phyloP scores from a whole-genome alignment of 2,329 filamentous ascomycete genomes.

The Truncatella angustata region DNA sequence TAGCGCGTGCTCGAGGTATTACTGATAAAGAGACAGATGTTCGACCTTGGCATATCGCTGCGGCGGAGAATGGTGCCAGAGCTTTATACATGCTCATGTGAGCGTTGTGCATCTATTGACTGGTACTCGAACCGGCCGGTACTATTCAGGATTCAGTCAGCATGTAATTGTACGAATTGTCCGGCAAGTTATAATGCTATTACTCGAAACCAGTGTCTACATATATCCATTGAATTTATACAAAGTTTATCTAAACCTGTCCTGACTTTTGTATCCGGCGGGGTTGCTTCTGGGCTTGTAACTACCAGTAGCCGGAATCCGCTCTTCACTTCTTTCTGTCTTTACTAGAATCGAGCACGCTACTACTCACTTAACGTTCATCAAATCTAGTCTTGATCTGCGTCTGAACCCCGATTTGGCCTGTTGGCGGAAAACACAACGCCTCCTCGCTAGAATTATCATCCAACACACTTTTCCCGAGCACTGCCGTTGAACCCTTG shows the following conservation, averaged over 20 bases:
- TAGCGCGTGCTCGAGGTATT: conserved; percentile 66
- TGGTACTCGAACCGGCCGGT: too few relatives aligned
- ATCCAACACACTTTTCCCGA: conserved; percentile 1
- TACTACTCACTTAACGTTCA: background rate
- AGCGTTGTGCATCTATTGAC: conserved; percentile 17
- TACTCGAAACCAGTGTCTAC: too few relatives aligned
- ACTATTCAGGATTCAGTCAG: background rate
- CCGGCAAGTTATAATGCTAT: too few relatives aligned
- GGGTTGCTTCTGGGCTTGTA: too few relatives aligned
- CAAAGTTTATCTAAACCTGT: background rate
- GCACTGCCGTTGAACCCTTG: background rate
- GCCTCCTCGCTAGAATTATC: conserved; percentile 13
- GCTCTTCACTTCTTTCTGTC: too few relatives aligned
- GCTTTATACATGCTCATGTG: conserved; percentile 65
- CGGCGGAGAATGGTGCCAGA: conserved; percentile 65
- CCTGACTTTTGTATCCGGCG: too few relatives aligned
- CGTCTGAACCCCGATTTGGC: conserved; percentile 11
- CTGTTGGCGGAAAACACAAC: conserved; percentile 4
- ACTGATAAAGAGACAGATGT: conserved; percentile 57
- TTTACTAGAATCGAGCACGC: too few relatives aligned
- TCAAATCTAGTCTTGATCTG: conserved; percentile 13
- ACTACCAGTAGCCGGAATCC: background rate
- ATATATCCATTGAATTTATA: background rate
- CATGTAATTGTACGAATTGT: background rate
- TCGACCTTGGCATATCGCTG: conserved; percentile 77